These are phyloP conservation scores for Scytalidium sp. DNA, from an alignment of 2,329 filamentous ascomycete genomes.

Conservation along the genomic window DNA sequence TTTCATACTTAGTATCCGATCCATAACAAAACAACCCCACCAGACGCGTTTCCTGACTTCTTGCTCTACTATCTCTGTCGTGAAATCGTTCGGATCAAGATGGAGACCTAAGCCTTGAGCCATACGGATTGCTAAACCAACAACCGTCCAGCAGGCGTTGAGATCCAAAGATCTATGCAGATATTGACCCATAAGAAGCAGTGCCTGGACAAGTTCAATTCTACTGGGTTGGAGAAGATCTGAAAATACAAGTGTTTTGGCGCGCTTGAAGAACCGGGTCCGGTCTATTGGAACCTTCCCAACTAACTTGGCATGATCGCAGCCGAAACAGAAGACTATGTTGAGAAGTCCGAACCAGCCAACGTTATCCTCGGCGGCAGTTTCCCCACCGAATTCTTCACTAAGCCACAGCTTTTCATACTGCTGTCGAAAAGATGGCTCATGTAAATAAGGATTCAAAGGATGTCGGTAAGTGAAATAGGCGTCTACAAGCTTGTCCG, in stretches of 20 bases:
- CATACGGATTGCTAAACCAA: constrained; percentile 27
- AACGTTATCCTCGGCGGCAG: not conserved
- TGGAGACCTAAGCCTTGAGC: constrained; percentile 28
- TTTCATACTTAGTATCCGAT: constrained; percentile 28
- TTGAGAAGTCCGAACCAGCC: not conserved
- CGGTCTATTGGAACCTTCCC: constrained; percentile 70
- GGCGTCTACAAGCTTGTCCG: not conserved
- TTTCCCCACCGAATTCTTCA: not conserved
- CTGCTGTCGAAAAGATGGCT: not conserved
- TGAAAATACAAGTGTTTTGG: constrained; percentile 87
- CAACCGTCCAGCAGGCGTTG: constrained; percentile 28
- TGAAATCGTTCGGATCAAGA: constrained; percentile 5
- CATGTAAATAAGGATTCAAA: not conserved
- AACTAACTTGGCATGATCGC: not conserved
- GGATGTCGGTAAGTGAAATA: not conserved
- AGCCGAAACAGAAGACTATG: not conserved
- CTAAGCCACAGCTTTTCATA: not conserved
- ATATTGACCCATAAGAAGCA: constrained; percentile 76
- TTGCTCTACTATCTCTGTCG: constrained; percentile 8
- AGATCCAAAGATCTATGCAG: constrained; percentile 25
- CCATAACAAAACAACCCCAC: constrained; percentile 34
- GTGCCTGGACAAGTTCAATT: constrained; percentile 91
- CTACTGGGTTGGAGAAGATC: constrained; percentile 97
- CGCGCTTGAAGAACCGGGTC: constrained; percentile 92
- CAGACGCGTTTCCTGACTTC: constrained; percentile 30